Evolutionary conservation across 129 eudicot genomes (phyloP), one percentile per base, ranked within the genome.

Genomic region (Helianthus tuberosus): DNA sequence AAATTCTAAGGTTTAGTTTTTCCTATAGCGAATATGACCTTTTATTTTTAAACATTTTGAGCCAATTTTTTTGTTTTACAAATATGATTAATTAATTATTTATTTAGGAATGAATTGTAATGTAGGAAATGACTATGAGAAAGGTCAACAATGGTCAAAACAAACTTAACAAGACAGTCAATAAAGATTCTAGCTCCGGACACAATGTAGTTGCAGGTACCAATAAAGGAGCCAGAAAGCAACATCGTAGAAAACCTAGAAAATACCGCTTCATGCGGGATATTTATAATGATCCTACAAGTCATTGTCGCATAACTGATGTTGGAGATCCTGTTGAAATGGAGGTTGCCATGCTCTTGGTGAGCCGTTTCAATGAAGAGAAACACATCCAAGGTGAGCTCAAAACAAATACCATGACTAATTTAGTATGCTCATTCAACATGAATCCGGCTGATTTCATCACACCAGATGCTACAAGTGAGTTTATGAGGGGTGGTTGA

Each of bases 381-480:
- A 71, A 67, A 66, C 14, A 63, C 53, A 49, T 50, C 48, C 3
- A 3, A 43, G 29, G 44, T 29, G 35, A 29, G 35, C 2, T 29
- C 35, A 29, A 29, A 29, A 29, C 35, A 29, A 29, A 29, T 3
- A 29, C 35, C 35, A 29, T 29, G 3, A 29, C 29, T 43, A 32
- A 14, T 44, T 53, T 64, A 16, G 39, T 55, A 58, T 79, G 78
- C 64, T 72, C 83, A 0, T 17, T 79, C 6, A 79, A 72, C 68
- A 72, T 69, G 63, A 79, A 79, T 58, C 83, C 83, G 4, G 69
- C 83, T 53, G 83, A 79, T 79, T 64, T 79, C 64, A 72, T 68
- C 68, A 54, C 51, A 8, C 74, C 74, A 1, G 50, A 74, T 17
- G 48, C 63, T 9, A 43, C 29, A 72, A 79, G 54, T 38, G 27